Evolutionary conservation across 2,329 filamentous ascomycete genomes (phyloP).

Genomic region (Phialophora expanda): DNA sequence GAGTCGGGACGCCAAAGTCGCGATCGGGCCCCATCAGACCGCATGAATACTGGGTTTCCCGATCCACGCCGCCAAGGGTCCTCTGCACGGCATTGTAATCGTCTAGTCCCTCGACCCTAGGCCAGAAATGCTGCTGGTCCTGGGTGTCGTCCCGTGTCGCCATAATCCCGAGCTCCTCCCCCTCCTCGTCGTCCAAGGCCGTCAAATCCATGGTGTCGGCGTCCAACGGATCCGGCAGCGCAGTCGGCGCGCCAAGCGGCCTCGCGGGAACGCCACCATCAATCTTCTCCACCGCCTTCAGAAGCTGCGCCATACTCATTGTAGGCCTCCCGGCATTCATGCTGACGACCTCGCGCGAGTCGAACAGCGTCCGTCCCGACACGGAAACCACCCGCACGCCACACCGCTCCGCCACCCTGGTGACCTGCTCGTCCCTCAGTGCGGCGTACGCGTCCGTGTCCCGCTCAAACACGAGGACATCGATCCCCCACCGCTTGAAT

Average conservation of each 20-base stretch:
- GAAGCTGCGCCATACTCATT: constrained; percentile 73
- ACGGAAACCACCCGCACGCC: constrained; percentile 70
- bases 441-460: constrained; percentile 76
- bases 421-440: constrained; percentile 66
- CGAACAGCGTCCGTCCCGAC: constrained; percentile 71
- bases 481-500: constrained; percentile 74
- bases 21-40: constrained; percentile 68
- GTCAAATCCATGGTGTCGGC: constrained; percentile 61
- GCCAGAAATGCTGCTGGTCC: background rate
- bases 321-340: constrained; percentile 71
- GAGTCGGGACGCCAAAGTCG: constrained; percentile 72
- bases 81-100: constrained; percentile 68
- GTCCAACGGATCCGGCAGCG: constrained; percentile 63
- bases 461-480: constrained; percentile 78
- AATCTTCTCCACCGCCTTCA: constrained; percentile 62
- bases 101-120: constrained; percentile 42
- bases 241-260: constrained; percentile 65
- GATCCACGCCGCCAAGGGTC: constrained; percentile 42
- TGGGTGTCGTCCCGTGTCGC: constrained; percentile 47
- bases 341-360: constrained; percentile 71
- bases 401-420: constrained; percentile 64
- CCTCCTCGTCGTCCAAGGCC: constrained; percentile 39
- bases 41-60: constrained; percentile 62
- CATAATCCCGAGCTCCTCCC: constrained; percentile 50
- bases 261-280: constrained; percentile 60